Conservation (phyloP, 169 alveolate genomes). For the Amoebophrya sp. region DNA sequence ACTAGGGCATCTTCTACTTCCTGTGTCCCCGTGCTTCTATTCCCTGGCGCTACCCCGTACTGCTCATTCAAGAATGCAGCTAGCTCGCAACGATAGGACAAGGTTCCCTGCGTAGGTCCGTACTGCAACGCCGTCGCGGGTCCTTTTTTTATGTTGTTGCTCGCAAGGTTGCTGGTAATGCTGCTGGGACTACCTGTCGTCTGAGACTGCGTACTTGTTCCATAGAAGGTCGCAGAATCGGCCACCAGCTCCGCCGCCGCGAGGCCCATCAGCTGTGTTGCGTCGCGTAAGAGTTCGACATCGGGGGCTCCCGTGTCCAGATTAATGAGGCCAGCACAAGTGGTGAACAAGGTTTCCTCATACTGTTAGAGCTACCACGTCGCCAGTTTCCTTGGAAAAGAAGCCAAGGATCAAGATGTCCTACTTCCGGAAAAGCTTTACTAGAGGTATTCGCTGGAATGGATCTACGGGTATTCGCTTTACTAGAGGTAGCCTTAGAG, state of each 20-base stretch:
- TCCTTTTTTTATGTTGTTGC: not conserved
- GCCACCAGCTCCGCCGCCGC: not conserved
- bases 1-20: not conserved
- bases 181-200: not conserved
- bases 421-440: too few species aligned
- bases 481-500: too few species aligned
- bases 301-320: conserved; percentile 22
- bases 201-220: not conserved
- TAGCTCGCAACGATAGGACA: not conserved
- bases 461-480: too few species aligned
- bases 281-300: not conserved
- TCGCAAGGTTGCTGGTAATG: not conserved
- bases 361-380: too few species aligned
- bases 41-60: too few species aligned
- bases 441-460: too few species aligned
- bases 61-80: not conserved
- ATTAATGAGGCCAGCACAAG: not conserved
- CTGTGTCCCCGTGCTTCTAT: not conserved
- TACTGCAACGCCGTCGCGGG: not conserved
- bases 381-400: too few species aligned
- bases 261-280: not conserved
- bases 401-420: too few species aligned
- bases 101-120: not conserved
- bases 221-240: not conserved
- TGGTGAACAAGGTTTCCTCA: not conserved